Conservation (phyloP, 2,329 filamentous ascomycete species). For the Cordyceps tenuipes region DNA sequence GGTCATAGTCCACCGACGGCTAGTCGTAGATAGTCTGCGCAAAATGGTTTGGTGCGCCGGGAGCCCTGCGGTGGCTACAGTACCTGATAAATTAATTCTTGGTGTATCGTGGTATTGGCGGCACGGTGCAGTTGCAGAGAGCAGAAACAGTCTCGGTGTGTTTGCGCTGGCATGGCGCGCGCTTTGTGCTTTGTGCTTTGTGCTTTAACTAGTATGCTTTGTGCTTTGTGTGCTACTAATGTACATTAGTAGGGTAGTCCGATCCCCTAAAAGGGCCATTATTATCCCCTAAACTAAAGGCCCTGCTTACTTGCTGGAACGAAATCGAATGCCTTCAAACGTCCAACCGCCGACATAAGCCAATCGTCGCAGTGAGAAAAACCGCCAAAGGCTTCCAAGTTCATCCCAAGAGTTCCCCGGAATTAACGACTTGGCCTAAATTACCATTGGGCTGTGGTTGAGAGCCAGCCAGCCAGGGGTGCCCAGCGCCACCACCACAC, state of each 20-base stretch:
- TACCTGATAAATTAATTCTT: too few relatives aligned
- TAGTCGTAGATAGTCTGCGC: background rate
- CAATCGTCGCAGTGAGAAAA: background rate
- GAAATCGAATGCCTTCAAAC: background rate
- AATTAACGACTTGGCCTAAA: background rate
- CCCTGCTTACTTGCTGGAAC: background rate
- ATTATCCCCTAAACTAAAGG: too few relatives aligned
- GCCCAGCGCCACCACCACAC: background rate
- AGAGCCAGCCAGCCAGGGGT: too few relatives aligned
- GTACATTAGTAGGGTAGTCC: too few relatives aligned
- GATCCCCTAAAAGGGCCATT: too few relatives aligned
- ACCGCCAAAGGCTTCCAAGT: too few relatives aligned
- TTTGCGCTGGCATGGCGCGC: background rate
- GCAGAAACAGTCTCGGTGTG: background rate
- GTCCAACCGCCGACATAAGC: background rate
- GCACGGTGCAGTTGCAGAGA: background rate
- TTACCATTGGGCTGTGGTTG: background rate
- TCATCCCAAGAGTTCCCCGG: background rate
- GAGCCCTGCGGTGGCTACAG: background rate
- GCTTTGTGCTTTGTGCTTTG: background rate
- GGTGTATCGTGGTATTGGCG: too few relatives aligned
- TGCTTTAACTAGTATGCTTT: too few relatives aligned
- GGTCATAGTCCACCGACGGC: background rate
- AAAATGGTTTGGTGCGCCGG: background rate
- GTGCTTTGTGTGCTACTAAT: too few relatives aligned